Base-by-base conservation (phyloP, 805 yeast species). In the Osmozyma mogii region DNA sequence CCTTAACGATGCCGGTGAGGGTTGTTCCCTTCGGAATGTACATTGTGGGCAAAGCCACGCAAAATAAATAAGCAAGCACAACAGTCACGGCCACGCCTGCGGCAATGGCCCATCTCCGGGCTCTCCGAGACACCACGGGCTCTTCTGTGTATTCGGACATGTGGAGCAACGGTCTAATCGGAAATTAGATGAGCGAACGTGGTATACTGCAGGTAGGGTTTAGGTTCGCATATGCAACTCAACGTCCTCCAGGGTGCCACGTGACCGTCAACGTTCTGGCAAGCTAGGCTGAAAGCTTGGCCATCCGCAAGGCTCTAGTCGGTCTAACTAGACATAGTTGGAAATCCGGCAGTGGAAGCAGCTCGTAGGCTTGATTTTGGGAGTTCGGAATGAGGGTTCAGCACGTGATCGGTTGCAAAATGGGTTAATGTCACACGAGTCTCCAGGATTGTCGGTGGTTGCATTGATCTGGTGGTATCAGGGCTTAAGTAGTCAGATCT, bases 21-120 rank as follows among this genome's bases (percentile, higher is more conserved):
- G 41, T 43, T 9, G 38, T 45, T 4, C 54, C 42, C 24, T 49
- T 45, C 1, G 70, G 70, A 5, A 62, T 54, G 35, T 50, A 63
- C 27, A 41, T 27, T 19, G 31, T 37, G 2, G 70, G 70, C 15
- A 63, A 41, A 22, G 36, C 43, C 12, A 63, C 30, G 17, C 59
- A 46, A 35, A 63, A 54, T 5, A 57, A 28, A 34, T 52, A 63
- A 9, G 60, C 37, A 1, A 36, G 11, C 1, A 31, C 34, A 2
- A 50, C 12, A 4, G 43, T 21, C n/a, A 45, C 9, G 8, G 41
- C 10, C n/a, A 33, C 15, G 18, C 37, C 27, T 31, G 41, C 19
- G 5, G 39, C 32, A 21, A n/a, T n/a, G n/a, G 21, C 10, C 10
- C 8, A 18, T 18, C 10, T 8, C 8, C 10, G 8, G 21, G 9